phyloP scores from a whole-genome alignment of 2,329 filamentous ascomycete species.

The Phaeosphaeria sp. region DNA sequence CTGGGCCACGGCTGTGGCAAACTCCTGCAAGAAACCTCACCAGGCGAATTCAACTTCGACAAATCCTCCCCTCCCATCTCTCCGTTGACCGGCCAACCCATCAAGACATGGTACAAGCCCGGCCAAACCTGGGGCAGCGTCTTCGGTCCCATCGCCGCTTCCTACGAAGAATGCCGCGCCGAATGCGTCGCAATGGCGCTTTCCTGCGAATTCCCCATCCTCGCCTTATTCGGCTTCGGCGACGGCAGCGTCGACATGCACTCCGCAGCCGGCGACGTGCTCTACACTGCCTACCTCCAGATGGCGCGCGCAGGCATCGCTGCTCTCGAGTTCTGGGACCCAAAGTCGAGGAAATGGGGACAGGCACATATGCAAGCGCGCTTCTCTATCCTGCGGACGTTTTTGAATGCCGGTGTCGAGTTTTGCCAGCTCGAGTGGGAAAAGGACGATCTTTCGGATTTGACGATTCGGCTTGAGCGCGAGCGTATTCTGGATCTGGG shows the following conservation, averaged over 20 bases:
- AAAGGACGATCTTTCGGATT: constrained; percentile 77
- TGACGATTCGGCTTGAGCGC: constrained; percentile 83
- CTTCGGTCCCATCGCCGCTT: constrained; percentile 84
- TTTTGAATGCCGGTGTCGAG: constrained; percentile 83
- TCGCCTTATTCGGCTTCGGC: constrained; percentile 91
- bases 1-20: constrained; percentile 91
- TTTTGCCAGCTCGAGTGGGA: constrained; percentile 83
- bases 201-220: constrained; percentile 84
- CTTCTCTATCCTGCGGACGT: constrained; percentile 84
- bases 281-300: constrained; percentile 85
- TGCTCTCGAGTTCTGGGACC: constrained; percentile 93
- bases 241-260: constrained; percentile 76
- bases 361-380: constrained; percentile 87
- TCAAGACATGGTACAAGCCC: constrained; percentile 90
- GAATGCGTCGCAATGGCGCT: constrained; percentile 94
- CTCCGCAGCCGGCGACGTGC: constrained; percentile 80
- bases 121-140: constrained; percentile 95
- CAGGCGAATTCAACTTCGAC: constrained; percentile 89
- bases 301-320: constrained; percentile 94
- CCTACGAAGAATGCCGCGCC: constrained; percentile 93
- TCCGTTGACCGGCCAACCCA: constrained; percentile 77
- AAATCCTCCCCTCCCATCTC: constrained; percentile 78
- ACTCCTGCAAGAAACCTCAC: constrained; percentile 84
- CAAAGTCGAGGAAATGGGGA: constrained; percentile 88
- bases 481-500: constrained; percentile 85